Evolutionary conservation across 306 rosid species (phyloP).

Genomic region (Castanea sativa): DNA sequence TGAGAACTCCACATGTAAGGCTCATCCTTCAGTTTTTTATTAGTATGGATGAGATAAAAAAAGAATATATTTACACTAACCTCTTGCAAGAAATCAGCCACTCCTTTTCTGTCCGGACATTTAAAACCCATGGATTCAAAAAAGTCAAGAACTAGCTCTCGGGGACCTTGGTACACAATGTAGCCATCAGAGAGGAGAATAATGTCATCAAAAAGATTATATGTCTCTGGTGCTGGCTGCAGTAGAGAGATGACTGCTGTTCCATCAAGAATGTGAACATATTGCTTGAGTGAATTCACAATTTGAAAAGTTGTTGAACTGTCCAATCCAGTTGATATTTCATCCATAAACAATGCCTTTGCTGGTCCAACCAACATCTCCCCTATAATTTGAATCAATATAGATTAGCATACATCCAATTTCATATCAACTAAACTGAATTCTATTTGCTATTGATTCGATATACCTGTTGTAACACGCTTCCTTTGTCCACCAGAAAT

Average conservation of each 20-base stretch:
- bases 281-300: conserved; percentile 34
- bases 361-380: conserved; percentile 64
- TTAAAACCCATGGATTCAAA: conserved; percentile 46
- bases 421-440: neutral
- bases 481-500: conserved; percentile 53
- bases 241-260: conserved; percentile 49
- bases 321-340: conserved; percentile 61
- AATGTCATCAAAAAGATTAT: conserved; percentile 50
- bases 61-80: conserved; percentile 7
- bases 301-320: conserved; percentile 56
- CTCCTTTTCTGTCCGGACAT: conserved; percentile 59
- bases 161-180: conserved; percentile 54
- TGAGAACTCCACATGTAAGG: neutral
- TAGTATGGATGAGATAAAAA: neutral
- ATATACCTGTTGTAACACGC: conserved; percentile 33
- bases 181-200: conserved; percentile 53
- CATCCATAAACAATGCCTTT: conserved; percentile 50
- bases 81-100: conserved; percentile 60
- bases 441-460: too few species aligned
- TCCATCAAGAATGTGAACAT: conserved; percentile 20
- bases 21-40: neutral
- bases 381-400: conserved; percentile 15
- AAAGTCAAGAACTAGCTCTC: conserved; percentile 43
- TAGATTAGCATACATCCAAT: neutral
- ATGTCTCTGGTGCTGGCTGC: conserved; percentile 64